phyloP scores from a whole-genome alignment of 192 early-diverging fungal genomes.

The Backusella mclennaniae region DNA sequence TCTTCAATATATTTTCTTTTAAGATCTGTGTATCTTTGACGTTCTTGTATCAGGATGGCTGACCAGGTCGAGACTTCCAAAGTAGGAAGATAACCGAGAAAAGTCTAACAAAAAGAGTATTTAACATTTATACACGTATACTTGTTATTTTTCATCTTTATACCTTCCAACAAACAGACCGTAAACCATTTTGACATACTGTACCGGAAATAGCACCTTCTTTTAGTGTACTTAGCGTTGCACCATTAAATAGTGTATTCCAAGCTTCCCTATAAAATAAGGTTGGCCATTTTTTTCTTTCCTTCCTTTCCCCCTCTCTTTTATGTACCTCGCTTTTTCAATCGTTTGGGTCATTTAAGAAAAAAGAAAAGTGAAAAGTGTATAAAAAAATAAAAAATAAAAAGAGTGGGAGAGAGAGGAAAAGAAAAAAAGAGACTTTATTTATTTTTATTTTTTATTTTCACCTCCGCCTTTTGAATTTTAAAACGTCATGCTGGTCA shows the following conservation, averaged over 20 bases:
- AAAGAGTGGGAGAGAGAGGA: neutral
- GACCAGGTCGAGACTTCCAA: slow-evolving; percentile 59
- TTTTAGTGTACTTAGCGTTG: slow-evolving; percentile 41
- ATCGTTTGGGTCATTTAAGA: neutral
- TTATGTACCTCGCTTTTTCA: neutral
- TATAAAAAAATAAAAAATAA: neutral
- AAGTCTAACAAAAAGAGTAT: slow-evolving; percentile 34
- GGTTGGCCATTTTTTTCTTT: neutral
- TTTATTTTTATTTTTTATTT: slow-evolving; percentile 2
- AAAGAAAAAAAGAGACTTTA: neutral
- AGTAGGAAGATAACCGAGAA: slow-evolving; percentile 49
- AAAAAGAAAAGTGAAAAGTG: neutral
- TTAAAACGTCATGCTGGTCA: slow-evolving; percentile 4
- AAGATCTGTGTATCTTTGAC: slow-evolving; percentile 66
- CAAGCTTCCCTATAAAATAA: slow-evolving; percentile 36
- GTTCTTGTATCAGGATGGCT: slow-evolving; percentile 57
- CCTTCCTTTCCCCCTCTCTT: neutral
- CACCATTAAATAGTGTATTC: slow-evolving; percentile 52
- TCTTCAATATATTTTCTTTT: slow-evolving; percentile 65
- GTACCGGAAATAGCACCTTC: slow-evolving; percentile 45
- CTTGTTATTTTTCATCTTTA: neutral
- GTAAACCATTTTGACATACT: slow-evolving; percentile 47
- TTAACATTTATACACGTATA: neutral
- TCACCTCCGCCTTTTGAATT: neutral
- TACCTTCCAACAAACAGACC: slow-evolving; percentile 64